Percentiles rank a stretch among this genome's conserved stretches.
These are phyloP conservation scores for Alternaria metachromatica DNA, from an alignment of 2,329 filamentous ascomycete genomes.

Conservation along the genomic window DNA sequence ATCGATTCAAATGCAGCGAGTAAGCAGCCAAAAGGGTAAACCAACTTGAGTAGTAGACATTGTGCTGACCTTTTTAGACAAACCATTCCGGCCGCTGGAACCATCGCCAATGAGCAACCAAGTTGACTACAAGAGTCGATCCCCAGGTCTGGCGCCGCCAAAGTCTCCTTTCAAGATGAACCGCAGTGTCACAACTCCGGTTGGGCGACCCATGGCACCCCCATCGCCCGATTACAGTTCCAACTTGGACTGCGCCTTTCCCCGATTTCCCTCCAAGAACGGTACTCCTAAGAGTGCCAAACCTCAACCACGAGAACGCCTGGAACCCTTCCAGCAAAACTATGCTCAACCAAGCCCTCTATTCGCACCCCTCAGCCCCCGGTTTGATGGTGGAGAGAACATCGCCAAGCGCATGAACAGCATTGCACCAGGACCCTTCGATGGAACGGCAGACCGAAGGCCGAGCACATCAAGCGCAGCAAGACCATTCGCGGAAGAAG, in stretches of 20 bases:
- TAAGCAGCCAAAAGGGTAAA: conserved; percentile 49
- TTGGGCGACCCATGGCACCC: conserved; percentile 40
- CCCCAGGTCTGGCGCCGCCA: conserved; percentile 31
- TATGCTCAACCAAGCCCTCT: conserved; percentile 45
- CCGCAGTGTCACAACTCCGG: conserved; percentile 45
- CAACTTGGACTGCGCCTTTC: conserved; percentile 60
- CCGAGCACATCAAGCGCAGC: conserved; percentile 47
- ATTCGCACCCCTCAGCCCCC: conserved; percentile 60
- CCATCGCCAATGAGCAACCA: conserved; percentile 38
- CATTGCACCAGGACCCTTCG: conserved; percentile 72
- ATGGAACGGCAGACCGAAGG: conserved; percentile 49
- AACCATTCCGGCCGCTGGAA: conserved; percentile 41
- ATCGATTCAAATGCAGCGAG: conserved; percentile 66
- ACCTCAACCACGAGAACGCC: conserved; percentile 27
- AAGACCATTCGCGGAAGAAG: conserved; percentile 26
- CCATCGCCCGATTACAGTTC: conserved; percentile 41
- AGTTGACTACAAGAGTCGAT: conserved; percentile 31
- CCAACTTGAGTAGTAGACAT: background rate
- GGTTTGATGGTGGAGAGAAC: conserved; percentile 49
- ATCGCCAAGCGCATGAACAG: conserved; percentile 69
- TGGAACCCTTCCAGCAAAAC: conserved; percentile 35
- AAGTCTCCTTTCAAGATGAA: conserved; percentile 39
- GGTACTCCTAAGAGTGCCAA: conserved; percentile 31
- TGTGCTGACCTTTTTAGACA: conserved; percentile 38
- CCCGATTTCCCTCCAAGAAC: conserved; percentile 58